A percentile compares a stretch with the other conserved stretches of the same genome.
phyloP scores from a whole-genome alignment of 2,329 filamentous ascomycete species.

The Aspergillus awamori region DNA sequence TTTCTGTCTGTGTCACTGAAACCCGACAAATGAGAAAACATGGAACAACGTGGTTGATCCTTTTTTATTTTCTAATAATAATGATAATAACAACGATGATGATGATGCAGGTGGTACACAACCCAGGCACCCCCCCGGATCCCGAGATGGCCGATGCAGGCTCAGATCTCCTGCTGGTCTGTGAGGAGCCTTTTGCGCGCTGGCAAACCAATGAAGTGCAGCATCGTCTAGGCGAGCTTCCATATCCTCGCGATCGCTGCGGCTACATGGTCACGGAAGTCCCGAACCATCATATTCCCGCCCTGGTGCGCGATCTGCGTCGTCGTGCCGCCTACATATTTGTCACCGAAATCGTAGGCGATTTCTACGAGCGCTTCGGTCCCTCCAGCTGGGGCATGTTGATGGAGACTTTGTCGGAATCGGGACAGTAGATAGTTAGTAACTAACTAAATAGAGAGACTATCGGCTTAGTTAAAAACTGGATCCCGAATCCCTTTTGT shows the following conservation, averaged over 20 bases:
- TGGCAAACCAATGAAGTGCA: constrained; percentile 21
- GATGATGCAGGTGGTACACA: constrained; percentile 18
- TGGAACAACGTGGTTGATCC: background rate
- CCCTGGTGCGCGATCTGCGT: constrained; percentile 21
- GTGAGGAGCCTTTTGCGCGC: constrained; percentile 19
- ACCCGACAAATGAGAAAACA: background rate
- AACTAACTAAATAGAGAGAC: too few species aligned
- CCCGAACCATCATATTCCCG: constrained; percentile 10
- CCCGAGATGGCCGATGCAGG: constrained; percentile 7
- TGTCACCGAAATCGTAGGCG: constrained; percentile 18
- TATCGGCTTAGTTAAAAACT: too few species aligned
- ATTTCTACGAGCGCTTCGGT: constrained; percentile 25
- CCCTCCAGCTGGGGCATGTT: constrained; percentile 15
- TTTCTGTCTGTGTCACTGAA: background rate
- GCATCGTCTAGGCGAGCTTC: constrained; percentile 10
- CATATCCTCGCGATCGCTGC: constrained; percentile 12
- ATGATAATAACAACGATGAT: too few species aligned
- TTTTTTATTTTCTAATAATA: background rate
- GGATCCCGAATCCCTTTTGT: too few species aligned
- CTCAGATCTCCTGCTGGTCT: constrained; percentile 19
- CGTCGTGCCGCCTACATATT: constrained; percentile 18
- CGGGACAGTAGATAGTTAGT: background rate
- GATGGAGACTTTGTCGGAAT: constrained; percentile 16
- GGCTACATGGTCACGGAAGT: constrained; percentile 23
- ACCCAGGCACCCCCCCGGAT: constrained; percentile 22